phyloP scores from a whole-genome alignment of 2,329 filamentous ascomycete species.

The Alternaria solani region DNA sequence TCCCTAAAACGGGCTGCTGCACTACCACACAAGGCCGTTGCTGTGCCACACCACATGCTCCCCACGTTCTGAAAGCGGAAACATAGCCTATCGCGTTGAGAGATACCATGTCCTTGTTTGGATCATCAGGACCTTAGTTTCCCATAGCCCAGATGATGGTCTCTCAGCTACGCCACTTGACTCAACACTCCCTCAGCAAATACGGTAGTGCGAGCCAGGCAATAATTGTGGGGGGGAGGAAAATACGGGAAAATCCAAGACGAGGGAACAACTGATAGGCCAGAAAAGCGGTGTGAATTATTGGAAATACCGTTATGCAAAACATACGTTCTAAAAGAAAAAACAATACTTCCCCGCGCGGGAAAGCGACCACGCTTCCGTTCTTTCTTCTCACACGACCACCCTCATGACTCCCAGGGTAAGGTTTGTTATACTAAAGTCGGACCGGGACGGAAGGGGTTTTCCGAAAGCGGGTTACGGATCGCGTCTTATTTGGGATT shows the following conservation, averaged over 20 bases:
- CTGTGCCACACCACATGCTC: constrained; percentile 6
- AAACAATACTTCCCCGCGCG: constrained; percentile 1
- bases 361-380: background rate
- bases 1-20: background rate
- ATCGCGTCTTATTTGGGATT: constrained; percentile 56
- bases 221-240: background rate
- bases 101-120: constrained; percentile 2
- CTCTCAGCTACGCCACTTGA: constrained; percentile 1
- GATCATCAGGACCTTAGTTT: background rate
- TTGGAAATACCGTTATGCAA: constrained; percentile 7
- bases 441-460: constrained; percentile 4
- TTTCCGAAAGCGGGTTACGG: constrained; percentile 6
- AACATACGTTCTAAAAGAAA: background rate
- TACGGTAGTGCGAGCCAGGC: background rate
- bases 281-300: background rate
- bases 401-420: constrained; percentile 13
- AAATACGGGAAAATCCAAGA: background rate
- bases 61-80: constrained; percentile 4
- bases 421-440: background rate
- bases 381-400: constrained; percentile 1
- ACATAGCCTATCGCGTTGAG: constrained; percentile 4
- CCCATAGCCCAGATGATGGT: background rate
- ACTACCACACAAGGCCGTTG: constrained; percentile 1
- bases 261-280: background rate
- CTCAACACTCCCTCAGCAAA: background rate